These are phyloP conservation scores for Hibiscus trionum DNA, from an alignment of 345 rosid genomes.

Conservation along the genomic window DNA sequence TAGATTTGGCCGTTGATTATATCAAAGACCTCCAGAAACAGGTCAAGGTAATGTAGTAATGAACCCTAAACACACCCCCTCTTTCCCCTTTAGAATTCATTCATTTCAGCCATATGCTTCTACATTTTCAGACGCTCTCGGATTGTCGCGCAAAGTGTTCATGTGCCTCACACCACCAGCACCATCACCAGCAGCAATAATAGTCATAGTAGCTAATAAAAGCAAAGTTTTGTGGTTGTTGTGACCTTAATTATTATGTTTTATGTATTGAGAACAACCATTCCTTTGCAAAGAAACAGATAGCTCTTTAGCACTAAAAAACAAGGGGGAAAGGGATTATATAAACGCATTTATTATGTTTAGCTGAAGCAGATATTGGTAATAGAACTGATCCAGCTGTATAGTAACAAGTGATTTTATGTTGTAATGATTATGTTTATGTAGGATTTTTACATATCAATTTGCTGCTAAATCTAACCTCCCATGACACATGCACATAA, in stretches of 20 bases:
- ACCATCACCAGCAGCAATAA: constrained; percentile 13
- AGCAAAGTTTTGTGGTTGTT: not conserved
- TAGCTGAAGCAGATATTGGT: not conserved
- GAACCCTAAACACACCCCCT: not conserved
- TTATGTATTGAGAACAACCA: constrained; percentile 13
- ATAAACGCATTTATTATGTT: not conserved
- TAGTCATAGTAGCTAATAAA: constrained; percentile 8
- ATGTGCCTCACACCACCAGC: constrained; percentile 23
- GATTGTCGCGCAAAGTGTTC: constrained; percentile 57
- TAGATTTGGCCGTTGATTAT: constrained; percentile 93
- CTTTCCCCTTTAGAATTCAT: not conserved
- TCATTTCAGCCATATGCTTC: not conserved
- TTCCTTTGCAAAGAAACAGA: not conserved
- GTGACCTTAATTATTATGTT: not conserved
- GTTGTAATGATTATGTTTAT: not conserved
- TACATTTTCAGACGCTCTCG: constrained; percentile 38
- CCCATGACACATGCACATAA: no score
- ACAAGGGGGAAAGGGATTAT: not conserved
- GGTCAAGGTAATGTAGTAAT: constrained; percentile 47
- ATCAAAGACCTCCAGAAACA: constrained; percentile 76
- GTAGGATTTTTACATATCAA: not conserved
- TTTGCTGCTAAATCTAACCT: not conserved
- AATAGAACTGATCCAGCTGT: constrained; percentile 4
- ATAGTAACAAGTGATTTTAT: constrained; percentile 4
- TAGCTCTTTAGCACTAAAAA: constrained; percentile 16